Percentiles rank a stretch among this genome's conserved stretches.
These are phyloP conservation scores for Tolypocladium inflatum DNA, from an alignment of 2,329 filamentous ascomycete genomes.

Conservation along the genomic window DNA sequence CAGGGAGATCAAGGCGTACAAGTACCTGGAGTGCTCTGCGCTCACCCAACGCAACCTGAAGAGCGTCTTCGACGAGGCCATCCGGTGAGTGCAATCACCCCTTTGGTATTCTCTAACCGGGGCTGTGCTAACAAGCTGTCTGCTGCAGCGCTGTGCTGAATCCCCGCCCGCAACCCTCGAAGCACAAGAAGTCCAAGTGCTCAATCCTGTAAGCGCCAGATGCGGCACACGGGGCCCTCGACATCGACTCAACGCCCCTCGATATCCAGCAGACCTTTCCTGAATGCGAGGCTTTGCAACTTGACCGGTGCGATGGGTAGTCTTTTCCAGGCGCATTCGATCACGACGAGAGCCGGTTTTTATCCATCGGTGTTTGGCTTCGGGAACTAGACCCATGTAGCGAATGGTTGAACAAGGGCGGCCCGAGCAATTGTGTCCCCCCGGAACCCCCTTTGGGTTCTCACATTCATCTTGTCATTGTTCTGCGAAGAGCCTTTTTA, in stretches of 20 bases:
- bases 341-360: background rate
- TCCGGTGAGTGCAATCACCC: conserved; percentile 56
- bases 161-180: conserved; percentile 47
- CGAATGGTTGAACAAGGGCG: background rate
- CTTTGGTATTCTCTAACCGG: no score
- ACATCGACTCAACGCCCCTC: background rate
- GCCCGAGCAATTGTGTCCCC: background rate
- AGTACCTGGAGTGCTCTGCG: conserved; percentile 96
- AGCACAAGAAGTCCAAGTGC: conserved; percentile 60
- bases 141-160: conserved; percentile 57
- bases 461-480: background rate
- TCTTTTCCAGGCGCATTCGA: background rate
- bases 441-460: background rate
- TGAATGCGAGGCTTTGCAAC: background rate
- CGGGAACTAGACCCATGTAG: conserved; percentile 2
- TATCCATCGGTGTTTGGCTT: background rate
- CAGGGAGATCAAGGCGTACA: conserved; percentile 91
- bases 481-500: background rate
- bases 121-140: background rate
- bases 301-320: background rate
- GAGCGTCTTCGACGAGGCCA: conserved; percentile 97
- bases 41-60: conserved; percentile 95
- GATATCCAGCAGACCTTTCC: background rate
- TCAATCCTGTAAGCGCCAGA: conserved; percentile 48
- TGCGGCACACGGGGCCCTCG: background rate